phyloP scores from a whole-genome alignment of 2,329 filamentous ascomycete genomes.

The Exophiala mesophila region DNA sequence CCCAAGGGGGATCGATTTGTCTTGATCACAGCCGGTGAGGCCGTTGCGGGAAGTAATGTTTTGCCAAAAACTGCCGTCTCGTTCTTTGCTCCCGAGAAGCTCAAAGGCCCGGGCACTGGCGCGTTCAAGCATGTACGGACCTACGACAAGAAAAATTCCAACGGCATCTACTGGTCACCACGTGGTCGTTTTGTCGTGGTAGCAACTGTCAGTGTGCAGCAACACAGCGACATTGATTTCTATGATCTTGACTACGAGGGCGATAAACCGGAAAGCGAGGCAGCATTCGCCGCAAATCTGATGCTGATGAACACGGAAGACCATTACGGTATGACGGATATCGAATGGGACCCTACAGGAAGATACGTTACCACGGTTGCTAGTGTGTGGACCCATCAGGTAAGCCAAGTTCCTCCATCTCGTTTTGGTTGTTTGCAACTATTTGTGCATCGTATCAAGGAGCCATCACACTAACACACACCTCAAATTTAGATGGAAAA shows the following conservation, averaged over 20 bases:
- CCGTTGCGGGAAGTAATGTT: constrained; percentile 70
- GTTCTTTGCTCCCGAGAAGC: constrained; percentile 96
- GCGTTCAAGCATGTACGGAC: constrained; percentile 97
- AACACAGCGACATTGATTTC: constrained; percentile 95
- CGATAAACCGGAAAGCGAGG: constrained; percentile 87
- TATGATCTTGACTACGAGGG: constrained; percentile 98
- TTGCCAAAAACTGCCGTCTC: constrained; percentile 89
- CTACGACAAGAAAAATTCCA: constrained; percentile 98
- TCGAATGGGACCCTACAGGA: constrained; percentile 96
- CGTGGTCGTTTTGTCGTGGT: constrained; percentile 92
- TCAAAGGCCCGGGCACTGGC: constrained; percentile 68
- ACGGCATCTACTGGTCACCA: constrained; percentile 98
- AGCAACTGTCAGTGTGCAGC: constrained; percentile 84
- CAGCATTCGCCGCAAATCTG: constrained; percentile 89
- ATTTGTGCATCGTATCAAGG: background rate
- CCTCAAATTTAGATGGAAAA: constrained; percentile 79
- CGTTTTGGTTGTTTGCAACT: constrained; percentile 5
- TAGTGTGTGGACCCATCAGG: constrained; percentile 90
- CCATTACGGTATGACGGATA: constrained; percentile 95
- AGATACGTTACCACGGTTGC: constrained; percentile 92
- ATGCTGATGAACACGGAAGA: constrained; percentile 91
- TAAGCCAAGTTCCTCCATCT: constrained; percentile 47
- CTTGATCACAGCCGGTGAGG: constrained; percentile 90
- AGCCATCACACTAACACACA: constrained; percentile 16
- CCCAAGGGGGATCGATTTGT: constrained; percentile 97